Conservation (phyloP, 2,329 filamentous ascomycete species). For the Verticillium albo-atrum region DNA sequence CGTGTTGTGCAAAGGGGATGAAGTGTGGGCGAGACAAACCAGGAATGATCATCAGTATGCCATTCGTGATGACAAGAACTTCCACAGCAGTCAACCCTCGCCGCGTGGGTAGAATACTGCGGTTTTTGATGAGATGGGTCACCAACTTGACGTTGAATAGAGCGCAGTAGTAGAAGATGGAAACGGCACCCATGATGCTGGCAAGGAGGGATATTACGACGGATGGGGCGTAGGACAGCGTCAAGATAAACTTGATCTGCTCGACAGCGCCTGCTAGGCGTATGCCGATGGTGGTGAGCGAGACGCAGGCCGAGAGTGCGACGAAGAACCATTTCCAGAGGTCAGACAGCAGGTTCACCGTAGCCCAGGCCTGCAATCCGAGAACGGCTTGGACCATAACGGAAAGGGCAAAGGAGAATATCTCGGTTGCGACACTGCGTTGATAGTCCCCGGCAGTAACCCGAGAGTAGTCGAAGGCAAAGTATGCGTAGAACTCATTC, state of each 20-base stretch:
- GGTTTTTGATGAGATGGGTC: conserved; percentile 41
- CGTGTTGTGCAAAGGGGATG: too few relatives aligned
- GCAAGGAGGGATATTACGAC: not conserved
- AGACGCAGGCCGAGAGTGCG: conserved; percentile 28
- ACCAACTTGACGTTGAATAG: conserved; percentile 50
- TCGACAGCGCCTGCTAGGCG: conserved; percentile 28
- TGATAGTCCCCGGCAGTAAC: conserved; percentile 35
- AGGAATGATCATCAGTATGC: conserved; percentile 51
- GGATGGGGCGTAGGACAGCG: not conserved
- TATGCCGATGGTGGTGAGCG: conserved; percentile 19
- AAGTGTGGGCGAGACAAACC: too few relatives aligned
- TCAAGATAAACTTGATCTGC: conserved; percentile 27
- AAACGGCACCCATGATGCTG: conserved; percentile 32
- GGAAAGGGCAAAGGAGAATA: conserved; percentile 38
- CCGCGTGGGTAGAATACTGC: conserved; percentile 39
- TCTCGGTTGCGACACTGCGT: conserved; percentile 32
- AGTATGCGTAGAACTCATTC: conserved; percentile 56
- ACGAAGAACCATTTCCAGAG: conserved; percentile 24
- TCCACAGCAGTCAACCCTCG: conserved; percentile 46
- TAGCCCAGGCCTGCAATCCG: conserved; percentile 47
- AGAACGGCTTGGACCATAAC: conserved; percentile 42
- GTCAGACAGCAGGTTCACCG: conserved; percentile 43
- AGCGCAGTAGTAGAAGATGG: conserved; percentile 49
- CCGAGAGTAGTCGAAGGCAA: conserved; percentile 47
- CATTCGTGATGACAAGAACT: conserved; percentile 51